A percentile compares a stretch with the other conserved stretches of the same genome.
phyloP scores from a whole-genome alignment of 495 filamentous ascomycete genomes.

The Penicillium cataractarum region DNA sequence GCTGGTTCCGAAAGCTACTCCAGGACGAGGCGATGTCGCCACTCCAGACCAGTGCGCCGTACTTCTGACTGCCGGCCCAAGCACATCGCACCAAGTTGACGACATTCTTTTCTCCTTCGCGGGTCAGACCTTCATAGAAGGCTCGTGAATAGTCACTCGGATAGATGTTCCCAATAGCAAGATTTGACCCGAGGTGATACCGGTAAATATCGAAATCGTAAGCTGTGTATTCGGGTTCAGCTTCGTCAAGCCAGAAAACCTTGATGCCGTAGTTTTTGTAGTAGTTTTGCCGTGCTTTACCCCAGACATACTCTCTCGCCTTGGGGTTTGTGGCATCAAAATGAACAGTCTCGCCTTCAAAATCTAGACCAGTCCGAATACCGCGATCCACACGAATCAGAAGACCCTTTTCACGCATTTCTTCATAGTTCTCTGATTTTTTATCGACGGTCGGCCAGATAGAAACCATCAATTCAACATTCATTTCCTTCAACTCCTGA shows the following conservation, averaged over 20 bases:
- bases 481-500: slow-evolving; percentile 51
- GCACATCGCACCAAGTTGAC: slow-evolving; percentile 62
- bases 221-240: slow-evolving; percentile 59
- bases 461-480: slow-evolving; percentile 63
- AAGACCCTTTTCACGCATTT: slow-evolving; percentile 56
- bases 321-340: slow-evolving; percentile 60
- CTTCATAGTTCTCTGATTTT: slow-evolving; percentile 51
- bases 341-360: slow-evolving; percentile 53
- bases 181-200: slow-evolving; percentile 56
- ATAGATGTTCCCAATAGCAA: slow-evolving; percentile 59
- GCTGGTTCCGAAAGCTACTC: slow-evolving; percentile 55
- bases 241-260: slow-evolving; percentile 64
- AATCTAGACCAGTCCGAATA: slow-evolving; percentile 52
- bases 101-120: slow-evolving; percentile 49
- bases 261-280: slow-evolving; percentile 54
- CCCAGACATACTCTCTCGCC: slow-evolving; percentile 55
- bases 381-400: slow-evolving; percentile 59
- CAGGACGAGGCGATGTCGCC: slow-evolving; percentile 62
- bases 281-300: slow-evolving; percentile 55
- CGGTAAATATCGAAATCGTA: slow-evolving; percentile 64
- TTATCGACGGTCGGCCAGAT: slow-evolving; percentile 63
- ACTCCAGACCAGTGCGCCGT: slow-evolving; percentile 61
- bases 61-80: slow-evolving; percentile 62
- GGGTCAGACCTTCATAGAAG: slow-evolving; percentile 58
- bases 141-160: slow-evolving; percentile 55